These are phyloP conservation scores for Termitomyces sp. DNA, from an alignment of 768 basidiomycete species.

Conservation along the genomic window DNA sequence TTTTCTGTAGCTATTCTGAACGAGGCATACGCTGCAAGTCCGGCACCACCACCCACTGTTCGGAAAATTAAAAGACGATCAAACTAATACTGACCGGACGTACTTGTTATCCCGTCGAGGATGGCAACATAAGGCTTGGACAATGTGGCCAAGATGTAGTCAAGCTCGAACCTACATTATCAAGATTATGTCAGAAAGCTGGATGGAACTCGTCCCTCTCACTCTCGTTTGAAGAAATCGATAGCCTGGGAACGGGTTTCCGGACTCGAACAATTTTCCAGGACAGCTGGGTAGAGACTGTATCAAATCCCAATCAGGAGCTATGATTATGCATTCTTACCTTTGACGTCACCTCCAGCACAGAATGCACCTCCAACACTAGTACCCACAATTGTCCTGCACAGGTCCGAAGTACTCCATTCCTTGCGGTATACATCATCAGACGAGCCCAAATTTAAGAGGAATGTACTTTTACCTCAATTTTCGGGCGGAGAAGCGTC, in stretches of 20 bases:
- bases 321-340: conserved; percentile 44
- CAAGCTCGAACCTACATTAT: conserved; percentile 67
- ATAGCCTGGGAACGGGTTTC: conserved; percentile 61
- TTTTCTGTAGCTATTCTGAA: conserved; percentile 95
- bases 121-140: conserved; percentile 89
- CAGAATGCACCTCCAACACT: conserved; percentile 82
- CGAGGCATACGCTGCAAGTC: conserved; percentile 77
- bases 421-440: conserved; percentile 40
- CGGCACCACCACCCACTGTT: conserved; percentile 94
- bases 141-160: conserved; percentile 66
- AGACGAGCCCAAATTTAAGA: conserved; percentile 3
- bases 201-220: conserved; percentile 39
- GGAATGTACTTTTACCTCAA: conserved; percentile 54
- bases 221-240: conserved; percentile 91
- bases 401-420: conserved; percentile 72
- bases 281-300: conserved; percentile 42
- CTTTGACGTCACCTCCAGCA: conserved; percentile 90
- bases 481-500: conserved; percentile 59
- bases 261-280: conserved; percentile 46
- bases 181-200: conserved; percentile 13
- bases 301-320: conserved; percentile 6
- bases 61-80: neutral
- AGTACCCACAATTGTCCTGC: conserved; percentile 68
- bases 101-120: conserved; percentile 90
- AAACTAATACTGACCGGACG: conserved; percentile 28